Conservation (phyloP, 768 basidiomycete genomes). For the Rhodotorula toruloides region DNA sequence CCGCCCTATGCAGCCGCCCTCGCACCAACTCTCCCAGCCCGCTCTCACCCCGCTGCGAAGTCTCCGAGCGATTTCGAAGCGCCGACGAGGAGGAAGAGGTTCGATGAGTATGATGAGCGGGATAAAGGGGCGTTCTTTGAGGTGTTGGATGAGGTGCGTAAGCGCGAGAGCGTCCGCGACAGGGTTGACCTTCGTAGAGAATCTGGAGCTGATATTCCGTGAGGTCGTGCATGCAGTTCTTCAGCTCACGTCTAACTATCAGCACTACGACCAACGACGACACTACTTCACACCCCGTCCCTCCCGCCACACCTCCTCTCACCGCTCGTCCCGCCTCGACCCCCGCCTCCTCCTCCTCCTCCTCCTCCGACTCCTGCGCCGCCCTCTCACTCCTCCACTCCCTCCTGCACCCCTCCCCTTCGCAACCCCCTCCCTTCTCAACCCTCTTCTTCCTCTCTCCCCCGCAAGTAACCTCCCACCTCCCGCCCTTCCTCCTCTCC, state of each 20-base stretch:
- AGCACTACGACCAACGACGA: too few relatives aligned
- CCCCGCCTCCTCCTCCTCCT: neutral
- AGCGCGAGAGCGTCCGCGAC: too few relatives aligned
- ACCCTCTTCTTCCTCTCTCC: conserved; percentile 10
- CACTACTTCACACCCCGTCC: neutral
- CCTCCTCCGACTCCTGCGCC: conserved; percentile 21
- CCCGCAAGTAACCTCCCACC: neutral
- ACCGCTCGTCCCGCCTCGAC: neutral
- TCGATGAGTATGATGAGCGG: conserved; percentile 14
- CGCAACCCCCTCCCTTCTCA: neutral
- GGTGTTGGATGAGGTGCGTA: conserved; percentile 18
- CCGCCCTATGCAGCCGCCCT: too few relatives aligned
- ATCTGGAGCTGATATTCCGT: too few relatives aligned
- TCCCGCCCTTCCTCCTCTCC: conserved; percentile 15
- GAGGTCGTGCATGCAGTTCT: too few relatives aligned
- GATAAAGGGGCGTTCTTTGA: conserved; percentile 29
- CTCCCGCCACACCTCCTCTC: neutral
- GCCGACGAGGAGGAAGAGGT: conserved; percentile 3
- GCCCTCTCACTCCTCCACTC: conserved; percentile 29
- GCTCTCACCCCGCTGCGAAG: too few relatives aligned
- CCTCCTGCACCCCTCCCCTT: conserved; percentile 5
- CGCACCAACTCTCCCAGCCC: too few relatives aligned
- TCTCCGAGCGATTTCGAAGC: too few relatives aligned
- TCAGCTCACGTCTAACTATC: conserved; percentile 9
- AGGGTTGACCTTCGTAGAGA: too few relatives aligned